Evolutionary conservation across 148 eudicot species (phyloP).

Genomic region (Vaccinium vitisidaea): DNA sequence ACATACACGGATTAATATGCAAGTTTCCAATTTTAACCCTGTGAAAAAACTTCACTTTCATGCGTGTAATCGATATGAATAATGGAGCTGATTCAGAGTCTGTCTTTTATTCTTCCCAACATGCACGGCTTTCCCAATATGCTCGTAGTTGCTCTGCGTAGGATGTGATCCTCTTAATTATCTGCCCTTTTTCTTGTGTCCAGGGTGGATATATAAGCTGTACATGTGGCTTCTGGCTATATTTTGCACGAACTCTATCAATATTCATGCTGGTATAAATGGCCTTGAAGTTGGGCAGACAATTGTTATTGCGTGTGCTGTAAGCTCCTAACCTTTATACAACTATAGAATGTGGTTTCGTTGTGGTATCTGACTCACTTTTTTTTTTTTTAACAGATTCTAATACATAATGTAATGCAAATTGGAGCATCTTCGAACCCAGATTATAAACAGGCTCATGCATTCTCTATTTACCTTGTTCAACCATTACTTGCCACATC

Average conservation of each 20-base stretch:
- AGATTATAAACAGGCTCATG: slow-evolving; percentile 93
- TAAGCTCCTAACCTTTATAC: slow-evolving; percentile 41
- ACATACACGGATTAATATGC: no score
- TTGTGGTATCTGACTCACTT: slow-evolving; percentile 18
- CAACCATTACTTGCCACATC: slow-evolving; percentile 97
- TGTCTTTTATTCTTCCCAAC: not conserved
- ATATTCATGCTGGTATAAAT: slow-evolving; percentile 96
- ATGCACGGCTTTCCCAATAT: not conserved
- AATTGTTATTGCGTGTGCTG: slow-evolving; percentile 82
- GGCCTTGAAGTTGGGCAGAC: slow-evolving; percentile 99
- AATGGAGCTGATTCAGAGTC: not conserved
- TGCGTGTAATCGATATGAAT: not conserved
- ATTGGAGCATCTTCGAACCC: slow-evolving; percentile 74
- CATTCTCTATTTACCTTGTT: slow-evolving; percentile 90
- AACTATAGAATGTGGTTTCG: not conserved
- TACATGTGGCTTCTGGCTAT: slow-evolving; percentile 95
- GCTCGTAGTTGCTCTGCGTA: not conserved
- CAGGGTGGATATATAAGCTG: slow-evolving; percentile 87
- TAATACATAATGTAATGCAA: slow-evolving; percentile 91
- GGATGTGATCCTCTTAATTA: not conserved
- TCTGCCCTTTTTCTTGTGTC: slow-evolving; percentile 12
- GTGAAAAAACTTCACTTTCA: not conserved
- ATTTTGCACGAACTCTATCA: slow-evolving; percentile 93
- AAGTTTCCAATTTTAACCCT: no score
- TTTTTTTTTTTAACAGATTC: slow-evolving; percentile 48